These are phyloP conservation scores for Cyberlindnera xylosilytica DNA, from an alignment of 805 yeast genomes.

Conservation along the genomic window DNA sequence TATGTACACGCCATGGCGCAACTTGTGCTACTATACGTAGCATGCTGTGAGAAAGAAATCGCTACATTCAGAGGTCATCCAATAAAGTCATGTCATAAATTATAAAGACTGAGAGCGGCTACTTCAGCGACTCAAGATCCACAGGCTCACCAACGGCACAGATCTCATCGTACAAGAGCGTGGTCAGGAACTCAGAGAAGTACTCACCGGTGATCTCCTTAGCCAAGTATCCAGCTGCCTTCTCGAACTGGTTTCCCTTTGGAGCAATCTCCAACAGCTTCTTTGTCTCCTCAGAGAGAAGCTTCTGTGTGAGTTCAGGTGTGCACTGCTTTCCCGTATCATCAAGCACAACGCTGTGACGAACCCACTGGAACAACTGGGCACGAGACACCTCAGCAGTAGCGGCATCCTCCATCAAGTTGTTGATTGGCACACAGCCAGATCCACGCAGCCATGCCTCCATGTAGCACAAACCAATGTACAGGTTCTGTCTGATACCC, in stretches of 20 bases:
- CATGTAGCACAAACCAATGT: constrained; percentile 75
- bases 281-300: constrained; percentile 61
- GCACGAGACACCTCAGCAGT: constrained; percentile 86
- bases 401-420: constrained; percentile 87
- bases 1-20: neutral
- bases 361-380: constrained; percentile 81
- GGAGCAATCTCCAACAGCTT: constrained; percentile 45
- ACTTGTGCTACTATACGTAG: too few species aligned
- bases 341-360: constrained; percentile 55
- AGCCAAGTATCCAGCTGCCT: constrained; percentile 66
- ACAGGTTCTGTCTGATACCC: constrained; percentile 69
- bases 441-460: constrained; percentile 84
- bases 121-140: constrained; percentile 24
- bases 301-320: constrained; percentile 51
- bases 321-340: constrained; percentile 60
- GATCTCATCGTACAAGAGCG: constrained; percentile 66
- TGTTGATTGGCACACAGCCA: constrained; percentile 84
- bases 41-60: too few species aligned
- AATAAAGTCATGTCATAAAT: too few species aligned
- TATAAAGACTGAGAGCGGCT: neutral
- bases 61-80: too few species aligned
- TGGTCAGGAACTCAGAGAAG: constrained; percentile 74
- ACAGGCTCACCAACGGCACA: constrained; percentile 30
- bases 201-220: constrained; percentile 71
- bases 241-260: constrained; percentile 56